These are phyloP conservation scores for Aspergillus diversus DNA, from an alignment of 495 filamentous ascomycete genomes.

Conservation along the genomic window DNA sequence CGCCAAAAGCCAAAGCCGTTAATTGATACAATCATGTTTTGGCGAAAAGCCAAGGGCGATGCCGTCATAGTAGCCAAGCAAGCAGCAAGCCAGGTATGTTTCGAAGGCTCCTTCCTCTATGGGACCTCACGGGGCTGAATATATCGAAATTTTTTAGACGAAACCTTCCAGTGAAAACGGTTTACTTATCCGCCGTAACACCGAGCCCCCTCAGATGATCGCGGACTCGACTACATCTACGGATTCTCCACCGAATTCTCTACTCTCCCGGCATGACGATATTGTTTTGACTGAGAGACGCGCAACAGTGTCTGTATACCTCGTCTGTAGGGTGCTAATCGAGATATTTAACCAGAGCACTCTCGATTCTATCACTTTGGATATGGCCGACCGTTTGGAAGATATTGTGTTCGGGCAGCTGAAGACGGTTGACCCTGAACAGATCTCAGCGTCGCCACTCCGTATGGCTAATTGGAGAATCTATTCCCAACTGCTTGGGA, in stretches of 20 bases:
- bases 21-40: constrained; percentile 96
- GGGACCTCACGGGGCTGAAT: constrained; percentile 2
- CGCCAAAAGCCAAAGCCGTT: constrained; percentile 92
- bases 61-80: constrained; percentile 65
- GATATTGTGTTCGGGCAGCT: constrained; percentile 93
- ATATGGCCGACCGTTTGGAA: constrained; percentile 89
- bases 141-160: constrained; percentile 26
- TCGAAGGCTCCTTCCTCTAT: not conserved
- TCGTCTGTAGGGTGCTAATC: constrained; percentile 90
- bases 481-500: constrained; percentile 86
- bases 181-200: constrained; percentile 53
- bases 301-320: constrained; percentile 90
- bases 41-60: constrained; percentile 94
- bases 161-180: constrained; percentile 41
- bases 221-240: constrained; percentile 31
- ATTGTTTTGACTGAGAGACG: constrained; percentile 79
- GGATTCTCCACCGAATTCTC: constrained; percentile 31
- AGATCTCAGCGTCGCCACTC: constrained; percentile 74
- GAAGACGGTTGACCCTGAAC: constrained; percentile 82
- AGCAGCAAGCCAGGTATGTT: constrained; percentile 65
- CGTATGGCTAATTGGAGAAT: constrained; percentile 93
- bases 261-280: constrained; percentile 66
- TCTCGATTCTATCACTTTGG: constrained; percentile 75
- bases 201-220: constrained; percentile 50
- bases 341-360: constrained; percentile 92